Evolutionary conservation across 2,329 filamentous ascomycete genomes (phyloP).

Genomic region (Curvularia hawaiiensis): DNA sequence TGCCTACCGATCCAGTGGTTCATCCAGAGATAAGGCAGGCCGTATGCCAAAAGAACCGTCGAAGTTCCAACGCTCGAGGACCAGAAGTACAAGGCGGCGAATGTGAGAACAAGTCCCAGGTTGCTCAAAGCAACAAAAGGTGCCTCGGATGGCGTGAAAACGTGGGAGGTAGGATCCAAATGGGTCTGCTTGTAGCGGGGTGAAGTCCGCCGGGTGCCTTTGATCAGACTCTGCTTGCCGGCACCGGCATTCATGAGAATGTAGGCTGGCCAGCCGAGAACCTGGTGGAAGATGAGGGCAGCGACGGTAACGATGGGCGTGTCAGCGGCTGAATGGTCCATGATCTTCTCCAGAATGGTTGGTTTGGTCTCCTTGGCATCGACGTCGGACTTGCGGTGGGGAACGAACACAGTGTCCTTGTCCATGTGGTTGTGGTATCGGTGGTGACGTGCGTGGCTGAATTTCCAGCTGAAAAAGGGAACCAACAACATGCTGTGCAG

Average conservation of each 20-base stretch:
- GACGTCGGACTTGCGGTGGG: slow-evolving; percentile 27
- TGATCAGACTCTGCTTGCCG: slow-evolving; percentile 25
- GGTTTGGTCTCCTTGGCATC: slow-evolving; percentile 12
- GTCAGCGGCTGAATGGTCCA: slow-evolving; percentile 59
- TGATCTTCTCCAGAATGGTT: slow-evolving; percentile 20
- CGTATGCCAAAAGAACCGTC: slow-evolving; percentile 64
- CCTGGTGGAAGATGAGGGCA: slow-evolving; percentile 65
- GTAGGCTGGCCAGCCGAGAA: slow-evolving; percentile 69
- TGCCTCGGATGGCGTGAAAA: slow-evolving; percentile 25
- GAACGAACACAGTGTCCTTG: slow-evolving; percentile 44
- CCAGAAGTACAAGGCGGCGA: slow-evolving; percentile 57
- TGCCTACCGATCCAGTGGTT: slow-evolving; percentile 66
- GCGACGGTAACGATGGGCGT: slow-evolving; percentile 62
- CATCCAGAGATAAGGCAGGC: slow-evolving; percentile 70
- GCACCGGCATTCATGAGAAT: slow-evolving; percentile 60
- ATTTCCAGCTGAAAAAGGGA: slow-evolving; percentile 62
- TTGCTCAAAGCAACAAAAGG: slow-evolving; percentile 28
- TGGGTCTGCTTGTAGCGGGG: slow-evolving; percentile 30
- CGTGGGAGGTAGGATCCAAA: slow-evolving; percentile 23
- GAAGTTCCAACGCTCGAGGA: slow-evolving; percentile 60
- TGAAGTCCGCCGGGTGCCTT: slow-evolving; percentile 10
- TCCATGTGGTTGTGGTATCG: slow-evolving; percentile 16
- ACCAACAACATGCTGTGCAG: slow-evolving; percentile 70
- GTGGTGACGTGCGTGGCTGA: slow-evolving; percentile 14
- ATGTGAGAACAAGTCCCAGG: slow-evolving; percentile 21